A percentile compares a stretch with the other conserved stretches of the same genome.
phyloP scores from a whole-genome alignment of 2,329 filamentous ascomycete species.

The Acarospora socialis region DNA sequence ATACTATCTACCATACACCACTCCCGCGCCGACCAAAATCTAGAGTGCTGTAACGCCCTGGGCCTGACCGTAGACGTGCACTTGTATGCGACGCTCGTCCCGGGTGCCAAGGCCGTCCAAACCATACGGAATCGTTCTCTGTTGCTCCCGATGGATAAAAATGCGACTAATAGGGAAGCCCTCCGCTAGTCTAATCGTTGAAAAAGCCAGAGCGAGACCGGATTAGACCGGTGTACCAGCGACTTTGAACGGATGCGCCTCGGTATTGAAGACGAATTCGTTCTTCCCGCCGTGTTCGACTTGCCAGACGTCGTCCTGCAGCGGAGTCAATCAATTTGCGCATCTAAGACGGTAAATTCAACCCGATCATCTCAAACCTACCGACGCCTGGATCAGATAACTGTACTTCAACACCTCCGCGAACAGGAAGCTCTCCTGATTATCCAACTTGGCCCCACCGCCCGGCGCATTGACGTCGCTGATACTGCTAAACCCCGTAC shows the following conservation, averaged over 20 bases:
- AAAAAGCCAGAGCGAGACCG: too few relatives aligned
- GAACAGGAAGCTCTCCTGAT: constrained; percentile 79
- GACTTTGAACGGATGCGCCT: constrained; percentile 47
- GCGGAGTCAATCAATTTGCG: constrained; percentile 10
- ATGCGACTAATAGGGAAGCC: too few relatives aligned
- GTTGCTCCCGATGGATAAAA: too few relatives aligned
- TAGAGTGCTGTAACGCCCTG: too few relatives aligned
- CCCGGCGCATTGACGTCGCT: constrained; percentile 47
- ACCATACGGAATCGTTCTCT: too few relatives aligned
- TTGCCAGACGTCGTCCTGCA: constrained; percentile 44
- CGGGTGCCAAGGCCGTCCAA: too few relatives aligned
- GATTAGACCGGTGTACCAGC: too few relatives aligned
- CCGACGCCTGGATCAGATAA: constrained; percentile 52
- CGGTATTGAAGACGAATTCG: constrained; percentile 49
- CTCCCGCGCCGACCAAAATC: too few relatives aligned
- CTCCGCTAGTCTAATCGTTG: too few relatives aligned
- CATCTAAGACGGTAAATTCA: constrained; percentile 12
- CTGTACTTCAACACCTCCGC: constrained; percentile 78
- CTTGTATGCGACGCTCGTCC: too few relatives aligned
- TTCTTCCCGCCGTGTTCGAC: constrained; percentile 36
- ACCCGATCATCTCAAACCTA: constrained; percentile 11
- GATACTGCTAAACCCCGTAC: constrained; percentile 54
- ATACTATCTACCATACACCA: too few relatives aligned
- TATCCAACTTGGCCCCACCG: constrained; percentile 50
- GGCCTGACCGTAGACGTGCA: too few relatives aligned